Evolutionary conservation across 108 stramenopile genomes (phyloP).

Genomic region (Skeletonema costatum): DNA sequence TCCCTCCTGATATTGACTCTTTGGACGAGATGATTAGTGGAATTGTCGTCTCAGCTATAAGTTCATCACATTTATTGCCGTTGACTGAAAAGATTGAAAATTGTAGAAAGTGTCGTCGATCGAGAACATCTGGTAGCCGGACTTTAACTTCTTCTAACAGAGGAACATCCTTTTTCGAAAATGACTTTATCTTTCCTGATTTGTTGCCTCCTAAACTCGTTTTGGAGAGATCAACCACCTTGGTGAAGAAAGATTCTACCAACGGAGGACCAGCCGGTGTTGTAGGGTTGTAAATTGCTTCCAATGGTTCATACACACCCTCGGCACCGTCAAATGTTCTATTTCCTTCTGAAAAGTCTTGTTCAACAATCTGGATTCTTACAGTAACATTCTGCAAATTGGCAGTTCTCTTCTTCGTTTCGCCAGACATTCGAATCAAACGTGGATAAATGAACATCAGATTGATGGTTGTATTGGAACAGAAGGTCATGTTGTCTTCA

Average conservation of each 20-base stretch:
- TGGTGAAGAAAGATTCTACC: constrained; percentile 62
- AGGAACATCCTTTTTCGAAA: constrained; percentile 32
- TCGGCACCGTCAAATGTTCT: constrained; percentile 44
- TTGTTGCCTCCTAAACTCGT: not conserved
- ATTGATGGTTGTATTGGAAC: constrained; percentile 60
- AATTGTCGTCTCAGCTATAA: constrained; percentile 63
- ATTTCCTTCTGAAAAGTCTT: constrained; percentile 22
- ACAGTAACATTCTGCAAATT: constrained; percentile 44
- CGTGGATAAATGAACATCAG: constrained; percentile 81
- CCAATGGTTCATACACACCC: constrained; percentile 36
- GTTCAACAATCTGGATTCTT: constrained; percentile 58
- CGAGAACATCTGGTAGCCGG: constrained; percentile 75
- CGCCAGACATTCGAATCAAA: constrained; percentile 27
- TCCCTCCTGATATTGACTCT: constrained; percentile 52
- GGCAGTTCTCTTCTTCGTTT: not conserved
- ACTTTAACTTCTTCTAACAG: constrained; percentile 83
- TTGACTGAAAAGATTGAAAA: constrained; percentile 68
- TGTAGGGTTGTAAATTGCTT: constrained; percentile 70
- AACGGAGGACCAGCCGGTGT: constrained; percentile 68
- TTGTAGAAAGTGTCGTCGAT: constrained; percentile 71
- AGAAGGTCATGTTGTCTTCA: constrained; percentile 49
- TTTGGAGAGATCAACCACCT: constrained; percentile 34
- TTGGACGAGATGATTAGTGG: constrained; percentile 72
- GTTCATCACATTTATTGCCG: constrained; percentile 22
- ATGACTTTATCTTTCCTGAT: not conserved